A percentile compares a stretch with the other conserved stretches of the same genome.
These are phyloP conservation scores for Cajanus cajan DNA, from an alignment of 306 rosid species.

Conservation along the genomic window DNA sequence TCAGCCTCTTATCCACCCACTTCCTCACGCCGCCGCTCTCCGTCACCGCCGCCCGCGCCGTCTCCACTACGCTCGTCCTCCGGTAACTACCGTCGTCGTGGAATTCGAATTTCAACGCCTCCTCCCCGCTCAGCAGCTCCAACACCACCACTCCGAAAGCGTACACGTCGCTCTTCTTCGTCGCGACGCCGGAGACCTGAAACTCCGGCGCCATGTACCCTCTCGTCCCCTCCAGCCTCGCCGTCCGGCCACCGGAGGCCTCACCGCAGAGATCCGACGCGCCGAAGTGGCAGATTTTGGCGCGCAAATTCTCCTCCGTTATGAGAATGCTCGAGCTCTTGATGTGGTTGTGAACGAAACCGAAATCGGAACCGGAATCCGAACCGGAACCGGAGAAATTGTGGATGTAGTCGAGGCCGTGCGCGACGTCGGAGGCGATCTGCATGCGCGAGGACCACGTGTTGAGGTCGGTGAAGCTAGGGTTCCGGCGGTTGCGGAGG, in stretches of 20 bases:
- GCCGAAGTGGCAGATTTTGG: slow-evolving; percentile 87
- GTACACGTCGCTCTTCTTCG: slow-evolving; percentile 77
- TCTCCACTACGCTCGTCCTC: slow-evolving; percentile 68
- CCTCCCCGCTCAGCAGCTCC: slow-evolving; percentile 83
- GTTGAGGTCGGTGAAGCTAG: slow-evolving; percentile 64
- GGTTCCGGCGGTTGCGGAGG: slow-evolving; percentile 72
- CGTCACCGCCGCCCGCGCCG: slow-evolving; percentile 58
- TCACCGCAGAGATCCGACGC: slow-evolving; percentile 81
- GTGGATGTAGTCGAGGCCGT: slow-evolving; percentile 90
- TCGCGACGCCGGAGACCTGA: slow-evolving; percentile 52
- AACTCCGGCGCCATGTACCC: slow-evolving; percentile 96
- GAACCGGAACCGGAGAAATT: slow-evolving; percentile 56
- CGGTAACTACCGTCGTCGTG: slow-evolving; percentile 45
- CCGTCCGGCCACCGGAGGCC: slow-evolving; percentile 28
- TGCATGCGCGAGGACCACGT: slow-evolving; percentile 82
- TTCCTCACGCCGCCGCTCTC: slow-evolving; percentile 50
- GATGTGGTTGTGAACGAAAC: slow-evolving; percentile 77
- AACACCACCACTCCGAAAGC: slow-evolving; percentile 87
- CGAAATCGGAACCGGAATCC: slow-evolving; percentile 37
- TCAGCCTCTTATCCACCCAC: slow-evolving; percentile 79
- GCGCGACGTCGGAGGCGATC: slow-evolving; percentile 82
- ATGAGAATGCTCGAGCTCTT: slow-evolving; percentile 75
- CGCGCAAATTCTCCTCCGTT: slow-evolving; percentile 38
- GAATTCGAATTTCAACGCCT: slow-evolving; percentile 53
- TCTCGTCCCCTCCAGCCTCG: slow-evolving; percentile 75